A percentile compares a stretch with the other conserved stretches of the same genome.
Evolutionary conservation across 78 protist species (phyloP).

Genomic region (Speleostelium caveatum): DNA sequence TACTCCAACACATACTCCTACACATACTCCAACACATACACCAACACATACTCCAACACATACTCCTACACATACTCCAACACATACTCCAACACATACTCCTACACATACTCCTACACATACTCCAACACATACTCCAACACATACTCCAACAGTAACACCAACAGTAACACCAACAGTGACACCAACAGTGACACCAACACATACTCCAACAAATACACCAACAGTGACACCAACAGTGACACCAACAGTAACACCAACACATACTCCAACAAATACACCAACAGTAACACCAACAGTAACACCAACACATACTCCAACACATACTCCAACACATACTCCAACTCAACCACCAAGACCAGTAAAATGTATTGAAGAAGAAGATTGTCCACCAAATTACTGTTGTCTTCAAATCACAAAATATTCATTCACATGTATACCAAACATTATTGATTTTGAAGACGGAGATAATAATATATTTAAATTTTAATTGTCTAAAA

Average conservation of each 20-base stretch:
- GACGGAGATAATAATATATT: not conserved
- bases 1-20: too few species aligned
- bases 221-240: not conserved
- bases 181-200: not conserved
- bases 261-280: not conserved
- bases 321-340: not conserved
- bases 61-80: too few species aligned
- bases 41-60: too few species aligned
- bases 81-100: too few species aligned
- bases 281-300: not conserved
- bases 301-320: not conserved
- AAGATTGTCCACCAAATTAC: conserved; percentile 3
- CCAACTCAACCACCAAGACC: not conserved
- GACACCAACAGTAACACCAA: not conserved
- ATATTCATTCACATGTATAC: not conserved
- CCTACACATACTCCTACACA: too few species aligned
- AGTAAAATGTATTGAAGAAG: not conserved
- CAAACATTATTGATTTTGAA: not conserved
- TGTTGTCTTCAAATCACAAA: not conserved
- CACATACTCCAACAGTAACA: not conserved
- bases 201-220: not conserved
- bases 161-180: not conserved
- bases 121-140: too few species aligned
- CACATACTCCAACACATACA: too few species aligned
- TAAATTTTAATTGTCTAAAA: not conserved